phyloP scores from a whole-genome alignment of 2,329 filamentous ascomycete species.

The Fusarium nelsonii region DNA sequence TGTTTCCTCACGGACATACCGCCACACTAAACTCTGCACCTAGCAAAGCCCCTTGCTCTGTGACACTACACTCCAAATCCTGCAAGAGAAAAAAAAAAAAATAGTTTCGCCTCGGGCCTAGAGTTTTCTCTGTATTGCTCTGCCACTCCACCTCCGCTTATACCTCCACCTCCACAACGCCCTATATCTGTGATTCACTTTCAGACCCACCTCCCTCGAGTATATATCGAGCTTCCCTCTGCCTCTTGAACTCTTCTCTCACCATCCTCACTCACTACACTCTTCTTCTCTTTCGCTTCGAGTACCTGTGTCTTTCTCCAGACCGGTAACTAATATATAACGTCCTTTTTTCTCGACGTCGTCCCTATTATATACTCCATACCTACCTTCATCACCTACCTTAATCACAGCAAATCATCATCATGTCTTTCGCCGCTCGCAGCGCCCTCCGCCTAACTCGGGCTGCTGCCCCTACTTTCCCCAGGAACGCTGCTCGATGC shows the following conservation, averaged over 20 bases:
- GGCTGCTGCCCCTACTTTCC: conserved; percentile 47
- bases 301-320: conserved; percentile 5
- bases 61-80: conserved; percentile 34
- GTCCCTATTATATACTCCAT: neutral
- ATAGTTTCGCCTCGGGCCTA: conserved; percentile 31
- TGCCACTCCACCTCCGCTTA: conserved; percentile 2
- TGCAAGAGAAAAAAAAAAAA: conserved; percentile 7
- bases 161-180: conserved; percentile 29
- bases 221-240: conserved; percentile 46
- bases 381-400: conserved; percentile 4
- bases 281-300: conserved; percentile 15
- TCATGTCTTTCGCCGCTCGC: conserved; percentile 55
- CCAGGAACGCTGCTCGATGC: conserved; percentile 48
- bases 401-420: conserved; percentile 34
- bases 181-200: conserved; percentile 34
- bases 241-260: conserved; percentile 23
- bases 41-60: conserved; percentile 39
- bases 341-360: neutral
- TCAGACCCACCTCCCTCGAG: conserved; percentile 36
- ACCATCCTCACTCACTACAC: conserved; percentile 19
- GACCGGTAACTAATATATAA: conserved; percentile 25
- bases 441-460: conserved; percentile 53
- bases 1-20: conserved; percentile 48
- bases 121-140: conserved; percentile 33
- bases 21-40: conserved; percentile 50